phyloP scores from a whole-genome alignment of 768 basidiomycete species.

The Rhodocollybia butyracea region DNA sequence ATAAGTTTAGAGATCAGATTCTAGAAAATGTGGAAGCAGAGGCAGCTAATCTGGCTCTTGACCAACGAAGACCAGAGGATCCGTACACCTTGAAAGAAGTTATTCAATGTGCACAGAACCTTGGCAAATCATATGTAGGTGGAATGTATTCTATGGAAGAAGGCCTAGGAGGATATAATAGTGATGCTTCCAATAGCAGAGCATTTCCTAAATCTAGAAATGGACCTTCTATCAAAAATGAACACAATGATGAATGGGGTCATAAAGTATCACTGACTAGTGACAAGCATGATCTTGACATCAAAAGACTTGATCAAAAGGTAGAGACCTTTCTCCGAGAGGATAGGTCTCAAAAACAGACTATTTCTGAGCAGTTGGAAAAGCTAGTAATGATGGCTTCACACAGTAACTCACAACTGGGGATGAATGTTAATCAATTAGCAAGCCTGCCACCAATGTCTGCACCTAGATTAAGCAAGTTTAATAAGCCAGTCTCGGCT shows the following conservation, averaged over 20 bases:
- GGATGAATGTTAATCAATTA: not conserved
- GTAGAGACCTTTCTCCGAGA: not conserved
- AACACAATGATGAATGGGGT: not conserved
- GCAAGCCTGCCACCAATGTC: not conserved
- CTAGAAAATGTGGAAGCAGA: not conserved
- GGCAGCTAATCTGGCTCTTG: not conserved
- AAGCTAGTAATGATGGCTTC: not conserved
- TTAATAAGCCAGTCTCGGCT: not conserved
- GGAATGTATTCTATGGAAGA: not conserved
- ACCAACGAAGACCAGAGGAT: not conserved
- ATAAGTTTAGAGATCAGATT: not conserved
- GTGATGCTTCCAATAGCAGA: not conserved
- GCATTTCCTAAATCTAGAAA: too few species aligned
- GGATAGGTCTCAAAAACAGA: not conserved
- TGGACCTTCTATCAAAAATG: not conserved
- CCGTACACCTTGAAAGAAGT: not conserved
- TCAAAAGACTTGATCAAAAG: not conserved
- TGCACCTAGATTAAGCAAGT: not conserved
- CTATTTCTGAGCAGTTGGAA: not conserved
- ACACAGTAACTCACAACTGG: not conserved
- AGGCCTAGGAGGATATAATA: not conserved
- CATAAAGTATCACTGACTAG: not conserved
- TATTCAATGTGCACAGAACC: not conserved
- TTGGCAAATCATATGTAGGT: not conserved
- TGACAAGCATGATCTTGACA: not conserved